Conservation (phyloP, 257 asterid genomes). For the Petunia secreta region DNA sequence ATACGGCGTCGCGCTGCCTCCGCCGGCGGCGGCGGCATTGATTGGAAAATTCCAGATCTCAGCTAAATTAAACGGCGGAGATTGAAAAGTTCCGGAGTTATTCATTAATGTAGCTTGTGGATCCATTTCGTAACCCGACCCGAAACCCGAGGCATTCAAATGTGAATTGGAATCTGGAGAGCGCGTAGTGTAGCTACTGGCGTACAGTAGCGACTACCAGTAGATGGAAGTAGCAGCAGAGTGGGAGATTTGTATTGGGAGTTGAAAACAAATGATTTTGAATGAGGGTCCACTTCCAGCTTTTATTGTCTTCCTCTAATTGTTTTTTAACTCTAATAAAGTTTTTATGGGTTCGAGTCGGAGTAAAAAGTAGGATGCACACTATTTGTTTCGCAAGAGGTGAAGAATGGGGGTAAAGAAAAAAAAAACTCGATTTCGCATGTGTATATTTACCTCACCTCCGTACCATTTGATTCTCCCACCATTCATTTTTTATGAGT, state of each 20-base stretch:
- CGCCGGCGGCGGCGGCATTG: conserved; percentile 27
- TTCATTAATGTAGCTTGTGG: conserved; percentile 56
- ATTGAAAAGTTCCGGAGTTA: conserved; percentile 32
- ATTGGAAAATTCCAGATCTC: conserved; percentile 72
- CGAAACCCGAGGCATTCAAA: conserved; percentile 32
- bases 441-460: background rate
- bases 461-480: background rate
- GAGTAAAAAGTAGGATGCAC: background rate
- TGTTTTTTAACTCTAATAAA: background rate
- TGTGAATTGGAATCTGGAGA: conserved; percentile 43
- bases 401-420: background rate
- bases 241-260: conserved; percentile 43
- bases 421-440: too few relatives aligned
- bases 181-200: conserved; percentile 49
- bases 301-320: conserved; percentile 37
- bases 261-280: conserved; percentile 54
- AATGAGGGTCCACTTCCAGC: conserved; percentile 52
- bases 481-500: background rate
- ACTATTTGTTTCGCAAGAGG: background rate
- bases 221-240: conserved; percentile 35
- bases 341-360: background rate
- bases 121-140: conserved; percentile 42
- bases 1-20: conserved; percentile 39
- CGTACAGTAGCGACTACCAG: conserved; percentile 46
- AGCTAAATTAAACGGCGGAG: conserved; percentile 29